Base-by-base conservation (phyloP, 768 basidiomycete species). In the Favolaschia claudopus region DNA sequence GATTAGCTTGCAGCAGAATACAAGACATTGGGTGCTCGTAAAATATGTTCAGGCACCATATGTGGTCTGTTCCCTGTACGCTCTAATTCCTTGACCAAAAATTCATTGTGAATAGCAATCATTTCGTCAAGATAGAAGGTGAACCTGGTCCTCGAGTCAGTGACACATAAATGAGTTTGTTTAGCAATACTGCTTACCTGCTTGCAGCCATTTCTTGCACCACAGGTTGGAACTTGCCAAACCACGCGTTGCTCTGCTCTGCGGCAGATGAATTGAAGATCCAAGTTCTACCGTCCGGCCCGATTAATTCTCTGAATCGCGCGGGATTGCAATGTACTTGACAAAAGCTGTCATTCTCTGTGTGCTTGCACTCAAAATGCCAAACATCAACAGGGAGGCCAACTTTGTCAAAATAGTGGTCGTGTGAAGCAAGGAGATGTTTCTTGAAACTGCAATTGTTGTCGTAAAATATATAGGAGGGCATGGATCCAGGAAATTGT, bases 111-210 rank as follows among this genome's bases (percentile, higher is more conserved):
- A 3, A 46, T 46, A 7, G 44, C n/a, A 32, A 74, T 68, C 71
- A 73, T 69, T 44, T 73, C 65, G 52, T 74, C 72, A 0, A 75
- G 37, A 37, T 70, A 74, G 19, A 72, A 74, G 28, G 69, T 60
- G 13, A 65, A 46, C 14, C 44, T 46, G n/a, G 28, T n/a, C 29
- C n/a, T 31, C 5, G 4, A 25, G 14, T 25, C n/a, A n/a, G n/a
- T 13, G 9, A 14, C 17, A 20, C 2, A 72, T 37, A n/a, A n/a
- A n/a, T n/a, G n/a, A n/a, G n/a, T n/a, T n/a, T n/a, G n/a, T n/a
- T n/a, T n/a, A n/a, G n/a, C n/a, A n/a, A n/a, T n/a, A n/a, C n/a
- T n/a, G n/a, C n/a, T n/a, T n/a, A n/a, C n/a, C n/a, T n/a, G n/a
- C n/a, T n/a, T n/a, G n/a, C 52, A 0, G 48, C 3, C 71, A 74